These are phyloP conservation scores for Articulospora tetracladia DNA, from an alignment of 495 filamentous ascomycete genomes.

Conservation along the genomic window DNA sequence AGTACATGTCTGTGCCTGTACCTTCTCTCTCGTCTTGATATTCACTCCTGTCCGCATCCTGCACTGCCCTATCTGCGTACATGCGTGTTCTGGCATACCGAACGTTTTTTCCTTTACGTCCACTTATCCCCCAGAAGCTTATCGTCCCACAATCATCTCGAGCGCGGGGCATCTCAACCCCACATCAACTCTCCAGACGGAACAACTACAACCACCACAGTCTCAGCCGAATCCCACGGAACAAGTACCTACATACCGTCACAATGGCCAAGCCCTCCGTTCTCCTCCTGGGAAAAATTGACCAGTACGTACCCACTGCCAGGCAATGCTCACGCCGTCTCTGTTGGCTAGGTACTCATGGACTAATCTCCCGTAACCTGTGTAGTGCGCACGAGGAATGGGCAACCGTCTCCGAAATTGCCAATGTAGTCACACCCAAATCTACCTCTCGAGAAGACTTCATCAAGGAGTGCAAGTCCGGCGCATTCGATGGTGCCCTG, in stretches of 20 bases:
- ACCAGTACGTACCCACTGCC: slow-evolving; percentile 41
- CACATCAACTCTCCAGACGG: neutral
- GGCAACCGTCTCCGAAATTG: slow-evolving; percentile 42
- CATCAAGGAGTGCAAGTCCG: slow-evolving; percentile 65
- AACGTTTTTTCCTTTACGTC: neutral
- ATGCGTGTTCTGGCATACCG: neutral
- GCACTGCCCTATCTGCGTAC: too few species aligned
- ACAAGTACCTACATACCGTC: neutral
- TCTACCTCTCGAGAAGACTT: slow-evolving; percentile 56
- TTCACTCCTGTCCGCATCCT: too few species aligned
- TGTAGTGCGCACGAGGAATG: slow-evolving; percentile 43
- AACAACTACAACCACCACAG: neutral
- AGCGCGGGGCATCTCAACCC: slow-evolving; percentile 12
- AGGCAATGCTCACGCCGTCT: neutral
- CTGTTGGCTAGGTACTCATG: neutral
- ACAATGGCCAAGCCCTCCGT: slow-evolving; percentile 42
- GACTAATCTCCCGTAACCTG: slow-evolving; percentile 1
- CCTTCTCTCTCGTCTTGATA: too few species aligned
- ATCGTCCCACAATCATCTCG: slow-evolving; percentile 1
- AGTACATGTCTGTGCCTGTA: too few species aligned
- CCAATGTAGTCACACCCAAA: slow-evolving; percentile 44
- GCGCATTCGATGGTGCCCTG: slow-evolving; percentile 61
- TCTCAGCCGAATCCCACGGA: neutral
- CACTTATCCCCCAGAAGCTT: slow-evolving; percentile 12
- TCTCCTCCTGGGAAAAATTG: slow-evolving; percentile 50